Percentiles rank a stretch among this genome's conserved stretches.
Evolutionary conservation across 2,329 filamentous ascomycete genomes (phyloP).

Genomic region (Phialemonium atrogriseum): DNA sequence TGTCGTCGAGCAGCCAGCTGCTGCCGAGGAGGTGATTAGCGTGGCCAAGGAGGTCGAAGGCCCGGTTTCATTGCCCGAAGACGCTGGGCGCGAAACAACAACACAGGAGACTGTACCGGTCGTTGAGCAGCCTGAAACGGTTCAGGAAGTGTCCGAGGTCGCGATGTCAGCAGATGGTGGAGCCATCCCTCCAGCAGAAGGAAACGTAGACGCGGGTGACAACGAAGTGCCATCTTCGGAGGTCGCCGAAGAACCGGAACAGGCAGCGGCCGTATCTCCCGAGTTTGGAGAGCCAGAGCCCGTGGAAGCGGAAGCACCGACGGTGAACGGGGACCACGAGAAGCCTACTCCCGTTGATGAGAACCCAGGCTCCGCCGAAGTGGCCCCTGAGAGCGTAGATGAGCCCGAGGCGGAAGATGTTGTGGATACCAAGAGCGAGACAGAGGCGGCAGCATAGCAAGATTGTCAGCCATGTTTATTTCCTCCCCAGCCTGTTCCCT

Average conservation of each 20-base stretch:
- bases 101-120: slow-evolving; percentile 6
- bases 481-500: slow-evolving; percentile 6
- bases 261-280: no score
- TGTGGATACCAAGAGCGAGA: not conserved
- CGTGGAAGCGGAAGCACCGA: no score
- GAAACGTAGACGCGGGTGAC: no score
- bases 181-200: no score
- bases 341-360: slow-evolving; percentile 1
- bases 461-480: no score
- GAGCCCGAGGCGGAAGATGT: no score
- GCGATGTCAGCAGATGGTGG: no score
- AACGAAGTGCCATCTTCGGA: no score
- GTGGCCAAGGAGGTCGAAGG: slow-evolving; percentile 11
- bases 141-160: slow-evolving; percentile 1
- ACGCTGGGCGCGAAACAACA: not conserved
- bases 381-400: slow-evolving; percentile 3
- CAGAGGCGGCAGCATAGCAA: not conserved
- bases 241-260: slow-evolving; percentile 3
- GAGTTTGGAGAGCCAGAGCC: no score
- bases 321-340: no score
- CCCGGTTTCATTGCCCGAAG: slow-evolving; percentile 5
- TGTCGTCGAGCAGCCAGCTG: slow-evolving; percentile 14
- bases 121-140: slow-evolving; percentile 1
- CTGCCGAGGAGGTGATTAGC: slow-evolving; percentile 12
- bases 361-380: slow-evolving; percentile 1